Evolutionary conservation across 2,329 filamentous ascomycete genomes (phyloP), one percentile per base, ranked within the genome.

Genomic region (Alternaria gansuensis): DNA sequence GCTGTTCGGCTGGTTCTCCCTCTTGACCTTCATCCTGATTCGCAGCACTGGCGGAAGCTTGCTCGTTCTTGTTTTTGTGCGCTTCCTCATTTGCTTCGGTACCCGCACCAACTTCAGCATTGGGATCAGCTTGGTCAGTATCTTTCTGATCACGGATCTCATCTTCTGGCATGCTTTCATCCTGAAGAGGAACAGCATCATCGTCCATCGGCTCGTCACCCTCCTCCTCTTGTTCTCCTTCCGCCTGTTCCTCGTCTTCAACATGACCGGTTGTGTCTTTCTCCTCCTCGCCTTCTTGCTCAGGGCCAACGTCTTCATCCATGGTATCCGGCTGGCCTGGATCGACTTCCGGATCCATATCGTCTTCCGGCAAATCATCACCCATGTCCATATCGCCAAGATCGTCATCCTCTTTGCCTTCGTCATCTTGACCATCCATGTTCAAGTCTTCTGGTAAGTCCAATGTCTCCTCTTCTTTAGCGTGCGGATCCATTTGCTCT

Each of bases 401-500:
- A 37, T 70, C 66, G 34, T 81, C 66, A 37, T 81, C 78, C 2
- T 83, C 83, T 52, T 90, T 77, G 54, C 87, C 82, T 4, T 85
- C 85, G 17, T 84, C 82, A 8, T 79, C 85, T 28, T 91, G 82
- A 8, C 86, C 89, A 64, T 94, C 90, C 54, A 95, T 84, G 57
- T 96, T 88, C 83, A 97, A 90, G 64, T 97, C 92, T 40, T 97
- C 93, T 0, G 93, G 93, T 23, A 97, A 82, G 44, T 93, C 92
- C 59, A 97, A 82, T 2, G 89, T 88, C 60, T 96, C 88, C 68
- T 92, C 89, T 73, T 97, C 90, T 67, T 94, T 86, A 2, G 91
- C 86, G 69, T 94, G 89, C 51, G 92, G 89, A 75, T 92, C 88
- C 59, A 86, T 84, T 59, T 86, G 83, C 73, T 90, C 87, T 52